Evolutionary conservation across 164 flowering plant genomes (phyloP), one percentile per base, ranked within the genome.

Genomic region (Akebia trifoliata): DNA sequence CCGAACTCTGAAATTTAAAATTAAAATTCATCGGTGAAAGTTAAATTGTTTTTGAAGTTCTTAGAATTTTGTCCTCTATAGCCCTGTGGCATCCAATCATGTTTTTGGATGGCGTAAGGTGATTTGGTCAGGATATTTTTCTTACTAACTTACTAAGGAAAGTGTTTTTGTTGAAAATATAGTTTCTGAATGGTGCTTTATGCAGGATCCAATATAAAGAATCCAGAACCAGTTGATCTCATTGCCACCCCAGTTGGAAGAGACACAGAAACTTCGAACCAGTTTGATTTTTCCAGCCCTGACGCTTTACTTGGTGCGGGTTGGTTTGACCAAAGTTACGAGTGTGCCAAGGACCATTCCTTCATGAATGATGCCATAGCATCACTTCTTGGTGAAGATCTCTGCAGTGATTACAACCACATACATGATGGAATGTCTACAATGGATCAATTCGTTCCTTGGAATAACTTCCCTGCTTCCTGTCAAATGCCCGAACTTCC

Each of bases 391-490:
- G 79, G 78, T 50, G 78, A 81, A 31, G 91, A 85, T 67, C 68
- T 72, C 55, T 66, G 63, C 38, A 64, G 55, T 35, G 74, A 69
- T 25, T 71, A 74, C 64, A 72, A 74, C 67, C 67, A 70, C 30
- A 62, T 71, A 53, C 46, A 64, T n/a, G 35, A 52, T 43, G 80
- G 65, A 22, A 22, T 49, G 12, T 59, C 73, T 25, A n/a, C 72
- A 30, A 28, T 56, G 24, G 64, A 46, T 64, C 75, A 74, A 61
- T 66, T 66, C 6, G 22, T 52, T 50, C 43, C 69, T 4, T 81
- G 86, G 90, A 78, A 74, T 45, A 79, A 68, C 71, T 74, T 84
- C 80, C 83, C 87, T 50, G 67, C 79, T 36, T 81, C 69, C 30
- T 74, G 77, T 61, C 82, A 76, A 48, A 72, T 74, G 74, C 72